A percentile compares a stretch with the other conserved stretches of the same genome.
These are phyloP conservation scores for Fusarium keratoplasticum DNA, from an alignment of 2,329 filamentous ascomycete genomes.

Conservation along the genomic window DNA sequence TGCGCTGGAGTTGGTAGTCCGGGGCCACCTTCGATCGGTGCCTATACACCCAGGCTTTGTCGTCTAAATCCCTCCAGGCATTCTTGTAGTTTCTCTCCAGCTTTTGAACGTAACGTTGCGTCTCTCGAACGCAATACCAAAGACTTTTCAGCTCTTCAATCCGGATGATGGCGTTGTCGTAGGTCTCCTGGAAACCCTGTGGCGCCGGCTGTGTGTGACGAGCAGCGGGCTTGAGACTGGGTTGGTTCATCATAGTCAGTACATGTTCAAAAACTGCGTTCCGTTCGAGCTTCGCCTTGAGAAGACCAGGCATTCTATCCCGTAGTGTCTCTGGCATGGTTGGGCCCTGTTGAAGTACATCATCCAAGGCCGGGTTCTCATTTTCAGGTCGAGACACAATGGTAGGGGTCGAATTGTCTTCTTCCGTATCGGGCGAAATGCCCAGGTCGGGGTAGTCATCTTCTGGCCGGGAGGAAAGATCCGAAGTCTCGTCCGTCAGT, in stretches of 20 bases:
- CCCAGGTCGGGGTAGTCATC: background rate
- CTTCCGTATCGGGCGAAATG: background rate
- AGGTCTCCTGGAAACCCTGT: background rate
- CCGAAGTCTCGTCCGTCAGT: background rate
- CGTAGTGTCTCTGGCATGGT: background rate
- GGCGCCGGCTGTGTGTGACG: background rate
- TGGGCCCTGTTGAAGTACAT: background rate
- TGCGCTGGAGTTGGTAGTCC: background rate
- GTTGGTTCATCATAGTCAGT: background rate
- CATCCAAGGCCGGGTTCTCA: background rate
- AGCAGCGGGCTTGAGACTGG: background rate
- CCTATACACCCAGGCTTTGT: background rate
- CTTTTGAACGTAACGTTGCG: background rate
- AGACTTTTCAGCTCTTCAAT: background rate
- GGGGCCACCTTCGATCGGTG: background rate
- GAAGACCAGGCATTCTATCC: background rate
- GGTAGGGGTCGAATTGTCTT: background rate
- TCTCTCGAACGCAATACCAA: background rate
- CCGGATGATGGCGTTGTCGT: background rate
- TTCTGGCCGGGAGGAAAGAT: background rate
- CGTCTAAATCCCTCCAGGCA: background rate
- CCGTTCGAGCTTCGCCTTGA: background rate
- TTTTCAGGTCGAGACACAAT: background rate
- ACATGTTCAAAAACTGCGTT: background rate
- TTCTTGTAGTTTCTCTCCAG: background rate